Base-by-base conservation (phyloP, 2,329 filamentous ascomycete genomes). In the Hymenoscyphus infarciens region DNA sequence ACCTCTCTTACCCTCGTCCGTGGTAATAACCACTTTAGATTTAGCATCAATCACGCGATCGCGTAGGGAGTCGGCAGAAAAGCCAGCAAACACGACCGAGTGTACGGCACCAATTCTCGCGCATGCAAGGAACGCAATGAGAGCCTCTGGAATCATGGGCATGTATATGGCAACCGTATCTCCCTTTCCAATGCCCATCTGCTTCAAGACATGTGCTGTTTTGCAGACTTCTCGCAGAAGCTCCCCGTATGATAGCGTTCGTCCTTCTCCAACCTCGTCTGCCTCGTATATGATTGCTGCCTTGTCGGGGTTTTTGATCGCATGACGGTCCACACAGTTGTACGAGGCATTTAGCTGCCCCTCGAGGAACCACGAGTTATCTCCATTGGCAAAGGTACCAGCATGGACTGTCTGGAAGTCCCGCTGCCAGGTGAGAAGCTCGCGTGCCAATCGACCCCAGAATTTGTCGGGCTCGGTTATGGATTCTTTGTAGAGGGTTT, bases 221-320 rank as follows among this genome's bases (percentile, higher is more conserved):
- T 86, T 89, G 73, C 89, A 97, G 59, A 99, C 94, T 77, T 99
- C 87, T 67, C 92, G 88, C 66, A 98, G 85, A 59, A 99, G 89
- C 83, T 99, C 93, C 72, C 89, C 86, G 72, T 98, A 99, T 68
- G 91, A 95, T 76, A 99, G 89, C 69, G 84, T 93, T 69, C 94
- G 92, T 74, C 95, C 93, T 75, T 96, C 90, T 60, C 79, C 83
- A 52, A 89, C 86, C 79, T 99, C 95, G 73, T 99, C 95, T 65
- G 93, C 94, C 81, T 99, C 95, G 81, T 98, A 99, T 80, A 98
- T 97, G 79, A 99, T 96, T 76, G 95, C 95, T 56, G 95, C 87
- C 79, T 89, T 92, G 80, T 98, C 81, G 56, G 95, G 95, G 79
- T 97, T 87, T 79, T 93, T 92, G 79, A 96, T 85, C n/a, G 95